phyloP scores from a whole-genome alignment of 1,284 basidiomycete species.

The Prillingera fragicola region DNA sequence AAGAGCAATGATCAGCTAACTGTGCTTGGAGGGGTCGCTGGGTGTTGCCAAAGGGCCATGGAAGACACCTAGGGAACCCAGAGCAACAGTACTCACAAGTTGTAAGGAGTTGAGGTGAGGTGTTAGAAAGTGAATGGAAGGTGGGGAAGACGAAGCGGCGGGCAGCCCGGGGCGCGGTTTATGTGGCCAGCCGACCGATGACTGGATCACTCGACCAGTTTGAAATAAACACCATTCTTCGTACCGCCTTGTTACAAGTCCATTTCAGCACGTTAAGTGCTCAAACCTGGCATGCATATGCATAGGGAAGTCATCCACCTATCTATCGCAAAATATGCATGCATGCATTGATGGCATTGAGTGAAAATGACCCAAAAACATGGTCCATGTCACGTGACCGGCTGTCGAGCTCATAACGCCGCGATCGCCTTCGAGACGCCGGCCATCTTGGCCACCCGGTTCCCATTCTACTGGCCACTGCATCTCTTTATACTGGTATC shows the following conservation, averaged over 20 bases:
- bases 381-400: conserved; percentile 1
- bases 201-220: not conserved
- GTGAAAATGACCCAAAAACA: conserved; percentile 1
- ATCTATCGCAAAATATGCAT: conserved; percentile 1
- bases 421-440: no score
- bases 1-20: not conserved
- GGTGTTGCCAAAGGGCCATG: not conserved
- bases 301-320: not conserved
- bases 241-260: not conserved
- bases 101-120: not conserved
- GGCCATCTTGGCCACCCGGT: no score
- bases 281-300: not conserved
- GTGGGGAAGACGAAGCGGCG: conserved; percentile 7
- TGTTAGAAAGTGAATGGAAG: conserved; percentile 1
- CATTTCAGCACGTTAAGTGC: not conserved
- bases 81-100: conserved; percentile 1
- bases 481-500: no score
- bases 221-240: not conserved
- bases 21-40: not conserved
- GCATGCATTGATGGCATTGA: conserved; percentile 1
- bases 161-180: not conserved
- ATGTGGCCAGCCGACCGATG: not conserved
- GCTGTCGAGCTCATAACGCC: no score
- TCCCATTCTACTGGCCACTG: no score
- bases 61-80: not conserved